Conservation (phyloP, 345 rosid genomes). For the Populus simonii region DNA sequence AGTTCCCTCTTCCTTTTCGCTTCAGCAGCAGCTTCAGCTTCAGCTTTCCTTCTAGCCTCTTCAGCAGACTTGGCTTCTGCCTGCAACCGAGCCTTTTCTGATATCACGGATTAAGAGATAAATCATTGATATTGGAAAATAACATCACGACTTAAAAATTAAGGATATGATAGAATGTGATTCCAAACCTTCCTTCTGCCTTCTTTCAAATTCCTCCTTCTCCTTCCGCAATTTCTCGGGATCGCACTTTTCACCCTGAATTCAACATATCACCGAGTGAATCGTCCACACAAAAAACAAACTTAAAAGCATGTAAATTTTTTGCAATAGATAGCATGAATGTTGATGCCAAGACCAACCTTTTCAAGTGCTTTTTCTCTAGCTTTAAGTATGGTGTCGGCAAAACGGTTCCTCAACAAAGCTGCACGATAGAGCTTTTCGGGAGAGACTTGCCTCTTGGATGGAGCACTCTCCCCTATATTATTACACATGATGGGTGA, state of each 20-base stretch:
- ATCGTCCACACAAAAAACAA: neutral
- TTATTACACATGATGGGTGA: slow-evolving; percentile 48
- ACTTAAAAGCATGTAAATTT: neutral
- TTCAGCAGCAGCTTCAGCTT: slow-evolving; percentile 76
- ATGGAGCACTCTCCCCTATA: slow-evolving; percentile 75
- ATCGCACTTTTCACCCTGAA: slow-evolving; percentile 69
- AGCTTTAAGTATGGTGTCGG: slow-evolving; percentile 89
- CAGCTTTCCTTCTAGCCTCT: slow-evolving; percentile 66
- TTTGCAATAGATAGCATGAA: neutral
- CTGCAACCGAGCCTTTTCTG: slow-evolving; percentile 76
- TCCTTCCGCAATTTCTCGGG: slow-evolving; percentile 72
- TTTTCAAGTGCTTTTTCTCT: slow-evolving; percentile 76
- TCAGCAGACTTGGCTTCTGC: slow-evolving; percentile 89
- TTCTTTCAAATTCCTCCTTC: slow-evolving; percentile 79
- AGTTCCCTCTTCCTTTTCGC: slow-evolving; percentile 68
- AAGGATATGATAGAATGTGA: neutral
- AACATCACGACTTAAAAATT: neutral
- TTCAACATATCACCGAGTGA: slow-evolving; percentile 16
- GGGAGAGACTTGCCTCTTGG: slow-evolving; percentile 80
- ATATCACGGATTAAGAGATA: slow-evolving; percentile 10
- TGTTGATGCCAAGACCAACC: slow-evolving; percentile 35
- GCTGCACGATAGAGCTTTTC: slow-evolving; percentile 86
- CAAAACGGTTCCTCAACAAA: slow-evolving; percentile 76
- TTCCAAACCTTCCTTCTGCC: slow-evolving; percentile 64
- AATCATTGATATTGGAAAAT: neutral